A percentile compares a stretch with the other conserved stretches of the same genome.
Conservation (phyloP, 2,329 filamentous ascomycete genomes). For the Cercospora janseana region DNA sequence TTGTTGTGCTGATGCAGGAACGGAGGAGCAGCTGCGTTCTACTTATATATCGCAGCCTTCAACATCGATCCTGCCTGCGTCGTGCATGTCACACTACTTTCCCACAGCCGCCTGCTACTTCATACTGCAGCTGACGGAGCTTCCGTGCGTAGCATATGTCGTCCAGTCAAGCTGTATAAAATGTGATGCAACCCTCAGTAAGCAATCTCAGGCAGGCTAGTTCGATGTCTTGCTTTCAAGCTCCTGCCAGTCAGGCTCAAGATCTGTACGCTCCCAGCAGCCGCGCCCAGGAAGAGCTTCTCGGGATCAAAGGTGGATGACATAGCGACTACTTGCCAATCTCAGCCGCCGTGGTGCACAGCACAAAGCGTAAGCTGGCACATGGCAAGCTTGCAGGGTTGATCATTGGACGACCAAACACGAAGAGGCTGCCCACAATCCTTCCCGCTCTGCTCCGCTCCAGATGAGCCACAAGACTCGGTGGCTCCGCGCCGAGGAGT, state of each 20-base stretch:
- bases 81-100: slow-evolving; percentile 4
- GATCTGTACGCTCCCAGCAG: neutral
- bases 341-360: slow-evolving; percentile 1
- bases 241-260: neutral
- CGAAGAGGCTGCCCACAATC: neutral
- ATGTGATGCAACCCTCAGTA: slow-evolving; percentile 6
- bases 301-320: neutral
- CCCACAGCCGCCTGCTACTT: slow-evolving; percentile 1
- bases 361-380: neutral
- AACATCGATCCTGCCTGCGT: neutral
- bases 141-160: neutral
- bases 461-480: neutral
- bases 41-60: slow-evolving; percentile 1
- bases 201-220: slow-evolving; percentile 5
- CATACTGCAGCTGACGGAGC: neutral
- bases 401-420: slow-evolving; percentile 1
- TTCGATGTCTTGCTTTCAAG: slow-evolving; percentile 1
- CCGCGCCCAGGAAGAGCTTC: neutral
- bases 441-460: slow-evolving; percentile 1
- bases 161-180: neutral
- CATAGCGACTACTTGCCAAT: neutral
- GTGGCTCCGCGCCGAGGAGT: neutral
- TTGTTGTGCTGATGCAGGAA: slow-evolving; percentile 7
- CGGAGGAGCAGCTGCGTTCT: neutral
- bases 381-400: neutral